Conservation (phyloP, 129 eudicot species). For the Scalesia atractyloides region DNA sequence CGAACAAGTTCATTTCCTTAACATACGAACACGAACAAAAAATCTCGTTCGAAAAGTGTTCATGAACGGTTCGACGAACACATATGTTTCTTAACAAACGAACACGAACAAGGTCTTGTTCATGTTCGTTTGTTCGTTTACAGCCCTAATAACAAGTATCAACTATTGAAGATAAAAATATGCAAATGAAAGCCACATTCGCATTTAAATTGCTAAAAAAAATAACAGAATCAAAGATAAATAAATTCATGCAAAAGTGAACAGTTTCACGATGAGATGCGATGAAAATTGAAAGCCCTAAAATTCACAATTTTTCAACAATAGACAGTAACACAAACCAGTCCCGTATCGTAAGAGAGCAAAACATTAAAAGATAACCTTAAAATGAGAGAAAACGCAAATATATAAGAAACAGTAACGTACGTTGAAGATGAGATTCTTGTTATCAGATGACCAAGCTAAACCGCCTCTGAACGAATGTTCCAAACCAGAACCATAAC, state of each 20-base stretch:
- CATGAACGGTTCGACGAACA: too few relatives aligned
- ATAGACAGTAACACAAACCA: neutral
- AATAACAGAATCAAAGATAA: neutral
- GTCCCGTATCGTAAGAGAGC: neutral
- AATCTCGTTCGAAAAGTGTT: too few relatives aligned
- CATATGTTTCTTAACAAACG: too few relatives aligned
- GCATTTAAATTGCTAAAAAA: neutral
- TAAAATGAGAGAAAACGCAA: neutral
- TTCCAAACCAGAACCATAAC: constrained; percentile 80
- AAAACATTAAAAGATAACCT: neutral
- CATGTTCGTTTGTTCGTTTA: too few relatives aligned
- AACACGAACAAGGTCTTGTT: too few relatives aligned
- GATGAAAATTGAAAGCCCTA: constrained; percentile 25
- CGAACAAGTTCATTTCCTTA: too few relatives aligned
- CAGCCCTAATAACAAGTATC: neutral
- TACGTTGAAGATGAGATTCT: constrained; percentile 87
- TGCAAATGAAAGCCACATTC: neutral
- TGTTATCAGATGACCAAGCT: constrained; percentile 77
- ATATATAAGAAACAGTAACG: neutral
- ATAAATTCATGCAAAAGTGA: neutral
- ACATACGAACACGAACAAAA: too few relatives aligned
- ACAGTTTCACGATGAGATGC: constrained; percentile 4
- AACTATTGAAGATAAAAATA: neutral
- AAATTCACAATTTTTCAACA: neutral
- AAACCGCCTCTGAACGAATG: constrained; percentile 89